Evolutionary conservation across 257 asterid species (phyloP).

Genomic region (Primulina huaijiensis): DNA sequence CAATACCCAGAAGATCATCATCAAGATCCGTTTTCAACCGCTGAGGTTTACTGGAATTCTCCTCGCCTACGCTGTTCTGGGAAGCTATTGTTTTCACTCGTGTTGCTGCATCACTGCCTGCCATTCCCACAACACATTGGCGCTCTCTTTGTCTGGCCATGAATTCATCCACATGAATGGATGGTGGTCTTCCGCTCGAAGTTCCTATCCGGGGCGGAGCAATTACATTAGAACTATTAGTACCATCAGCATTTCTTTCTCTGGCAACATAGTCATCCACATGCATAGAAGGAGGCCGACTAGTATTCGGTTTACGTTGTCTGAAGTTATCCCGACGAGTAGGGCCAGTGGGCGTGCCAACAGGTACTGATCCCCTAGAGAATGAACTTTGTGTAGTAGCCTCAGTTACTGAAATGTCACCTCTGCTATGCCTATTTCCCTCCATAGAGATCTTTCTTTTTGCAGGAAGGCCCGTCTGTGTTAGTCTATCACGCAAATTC

Average conservation of each 20-base stretch:
- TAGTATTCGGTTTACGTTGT: constrained; percentile 95
- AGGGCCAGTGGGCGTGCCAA: constrained; percentile 62
- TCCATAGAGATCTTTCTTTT: constrained; percentile 70
- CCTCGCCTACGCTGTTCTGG: constrained; percentile 49
- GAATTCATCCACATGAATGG: constrained; percentile 93
- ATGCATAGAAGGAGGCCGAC: constrained; percentile 99
- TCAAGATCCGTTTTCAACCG: constrained; percentile 76
- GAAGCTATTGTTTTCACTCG: constrained; percentile 45
- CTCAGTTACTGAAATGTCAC: constrained; percentile 55
- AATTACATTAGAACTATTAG: constrained; percentile 44
- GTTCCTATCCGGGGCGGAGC: constrained; percentile 42
- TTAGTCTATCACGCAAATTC: constrained; percentile 73
- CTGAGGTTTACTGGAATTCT: constrained; percentile 54
- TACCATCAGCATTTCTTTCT: constrained; percentile 54
- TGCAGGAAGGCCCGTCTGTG: constrained; percentile 52
- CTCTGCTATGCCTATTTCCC: constrained; percentile 69
- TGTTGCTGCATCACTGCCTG: constrained; percentile 45
- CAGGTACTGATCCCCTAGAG: constrained; percentile 63
- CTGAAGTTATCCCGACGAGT: constrained; percentile 89
- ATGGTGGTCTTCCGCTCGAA: constrained; percentile 65
- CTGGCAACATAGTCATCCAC: constrained; percentile 69
- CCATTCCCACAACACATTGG: constrained; percentile 48
- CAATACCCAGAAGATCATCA: constrained; percentile 96
- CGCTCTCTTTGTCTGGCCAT: constrained; percentile 97
- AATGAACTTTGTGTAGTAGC: constrained; percentile 52